Percentiles rank a stretch among this genome's conserved stretches.
These are phyloP conservation scores for Ophiocordyceps camponoti-saundersi DNA, from an alignment of 2,329 filamentous ascomycete genomes.

Conservation along the genomic window DNA sequence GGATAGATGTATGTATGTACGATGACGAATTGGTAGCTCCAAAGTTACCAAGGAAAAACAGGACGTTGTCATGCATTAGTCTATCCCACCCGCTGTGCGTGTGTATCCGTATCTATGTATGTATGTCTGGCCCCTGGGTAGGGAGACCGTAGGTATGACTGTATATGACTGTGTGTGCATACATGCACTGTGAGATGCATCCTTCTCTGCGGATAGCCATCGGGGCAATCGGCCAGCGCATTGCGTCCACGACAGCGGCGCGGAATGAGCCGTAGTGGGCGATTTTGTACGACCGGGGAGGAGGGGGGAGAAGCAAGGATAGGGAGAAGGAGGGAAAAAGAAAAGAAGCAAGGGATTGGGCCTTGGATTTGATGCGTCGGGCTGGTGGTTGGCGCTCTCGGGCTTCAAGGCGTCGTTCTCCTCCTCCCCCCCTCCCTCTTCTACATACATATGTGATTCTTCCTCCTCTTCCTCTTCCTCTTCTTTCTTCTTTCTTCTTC, in stretches of 20 bases:
- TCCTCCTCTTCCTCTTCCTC: neutral
- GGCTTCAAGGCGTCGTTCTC: neutral
- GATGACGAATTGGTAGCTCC: too few relatives aligned
- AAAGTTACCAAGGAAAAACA: too few relatives aligned
- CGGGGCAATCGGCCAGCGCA: neutral
- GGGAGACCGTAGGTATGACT: too few relatives aligned
- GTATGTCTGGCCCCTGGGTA: too few relatives aligned
- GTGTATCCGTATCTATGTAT: too few relatives aligned
- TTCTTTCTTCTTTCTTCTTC: too few relatives aligned
- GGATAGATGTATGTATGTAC: too few relatives aligned
- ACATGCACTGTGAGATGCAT: too few relatives aligned
- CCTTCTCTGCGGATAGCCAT: too few relatives aligned
- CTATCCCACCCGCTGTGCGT: too few relatives aligned
- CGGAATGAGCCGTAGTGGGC: neutral
- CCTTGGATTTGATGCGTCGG: neutral
- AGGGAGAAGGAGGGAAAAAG: neutral
- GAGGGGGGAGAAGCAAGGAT: neutral
- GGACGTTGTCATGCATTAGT: too few relatives aligned
- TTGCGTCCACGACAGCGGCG: neutral
- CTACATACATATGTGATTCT: neutral
- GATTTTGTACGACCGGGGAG: neutral
- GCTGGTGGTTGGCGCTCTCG: neutral
- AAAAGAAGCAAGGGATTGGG: neutral
- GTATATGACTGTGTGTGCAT: too few relatives aligned
- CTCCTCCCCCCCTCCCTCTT: neutral